Evolutionary conservation across 2,329 filamentous ascomycete genomes (phyloP), one percentile per base, ranked within the genome.

Genomic region (Claviceps maximensis): DNA sequence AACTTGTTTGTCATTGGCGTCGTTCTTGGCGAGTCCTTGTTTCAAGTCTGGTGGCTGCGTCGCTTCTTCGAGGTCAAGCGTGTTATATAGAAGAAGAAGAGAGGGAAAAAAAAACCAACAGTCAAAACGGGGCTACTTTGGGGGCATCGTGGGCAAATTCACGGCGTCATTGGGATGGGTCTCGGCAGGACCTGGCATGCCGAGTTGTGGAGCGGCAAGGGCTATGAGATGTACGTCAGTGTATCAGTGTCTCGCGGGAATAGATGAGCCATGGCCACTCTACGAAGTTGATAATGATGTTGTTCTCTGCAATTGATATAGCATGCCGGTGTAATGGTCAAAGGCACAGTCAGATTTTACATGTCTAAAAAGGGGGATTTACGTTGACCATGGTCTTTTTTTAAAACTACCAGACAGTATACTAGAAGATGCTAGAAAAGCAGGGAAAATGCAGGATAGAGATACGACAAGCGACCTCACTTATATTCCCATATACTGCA

Each of bases 11-110:
- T 98, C 72, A 82, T 98, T 59, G 79, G 82, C 53, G 83, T 97
- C 50, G 80, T 98, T 58, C 77, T 94, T 59, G 89, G 86, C 63
- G 89, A 97, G 75, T 93, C 89, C 56, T 75, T 96, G 60, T 98
- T 98, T 77, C 93, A 98, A 75, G 91, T 98, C 59, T 98, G 93
- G 91, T 98, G 93, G 90, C 72, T 98, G 68, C 93, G 95, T 75
- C 82, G 93, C 66, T 98, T 98, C 79, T 96, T 96, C 67, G 90
- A 96, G 83, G 82, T 86, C 63, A 82, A 85, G 74, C 75, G 81
- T 50, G 79, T 84, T 50, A 79, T 84, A 60, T 84, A 71, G 70
- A 25, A 25, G 17, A 47, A 1, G n/a, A 47, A 10, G 17, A 13
- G n/a, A 27, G 29, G 25, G 15, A 21, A 38, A 38, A 38, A 17